Base-by-base conservation (phyloP, 75 land plant species). In the Adiantum capillusveneris region DNA sequence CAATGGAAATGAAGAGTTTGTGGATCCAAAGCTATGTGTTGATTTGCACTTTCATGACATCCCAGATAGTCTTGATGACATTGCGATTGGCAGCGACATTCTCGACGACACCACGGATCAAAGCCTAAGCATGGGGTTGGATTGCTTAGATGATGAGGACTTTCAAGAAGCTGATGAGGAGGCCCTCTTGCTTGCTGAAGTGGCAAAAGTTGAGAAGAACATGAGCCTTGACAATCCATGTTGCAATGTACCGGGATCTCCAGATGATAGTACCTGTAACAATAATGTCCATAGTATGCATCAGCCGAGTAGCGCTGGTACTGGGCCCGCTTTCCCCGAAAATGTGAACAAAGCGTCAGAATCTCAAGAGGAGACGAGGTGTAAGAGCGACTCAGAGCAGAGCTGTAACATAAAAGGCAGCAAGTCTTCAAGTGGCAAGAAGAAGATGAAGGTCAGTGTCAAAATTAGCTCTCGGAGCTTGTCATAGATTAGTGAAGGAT, bases 41-140 rank as follows among this genome's bases (percentile, higher is more conserved):
- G 68, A 72, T 58, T 70, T 79, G 56, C 63, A 74, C 53, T 82
- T 82, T 31, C 77, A 74, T 5, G 79, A 78, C 24, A 42, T 82
- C 21, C 75, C 69, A 41, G 21, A 60, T 24, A 72, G 73, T 13
- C 64, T 80, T 25, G 69, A 68, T 16, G 75, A 75, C n/a, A 71
- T 46, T 56, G 19, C 44, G 70, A 29, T 31, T 62, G 50, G 75
- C 78, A 25, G 85, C 79, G 49, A 37, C 78, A 46, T 81, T 71
- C 60, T 64, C 79, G 14, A 27, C 11, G 27, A 50, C 37, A n/a
- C 50, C 43, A 27, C 74, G 29, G 6, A 39, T 65, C 19, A 43
- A 65, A 25, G 31, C 55, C 24, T 20, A 24, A 31, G 24, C 37
- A 1, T 56, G 21, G 49, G 17, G 5, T 46, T 46, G 6, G 49